Percentiles rank a stretch among this genome's conserved stretches.
These are phyloP conservation scores for Entamoeba invadens DNA, from an alignment of 208 protist genomes.

Conservation along the genomic window DNA sequence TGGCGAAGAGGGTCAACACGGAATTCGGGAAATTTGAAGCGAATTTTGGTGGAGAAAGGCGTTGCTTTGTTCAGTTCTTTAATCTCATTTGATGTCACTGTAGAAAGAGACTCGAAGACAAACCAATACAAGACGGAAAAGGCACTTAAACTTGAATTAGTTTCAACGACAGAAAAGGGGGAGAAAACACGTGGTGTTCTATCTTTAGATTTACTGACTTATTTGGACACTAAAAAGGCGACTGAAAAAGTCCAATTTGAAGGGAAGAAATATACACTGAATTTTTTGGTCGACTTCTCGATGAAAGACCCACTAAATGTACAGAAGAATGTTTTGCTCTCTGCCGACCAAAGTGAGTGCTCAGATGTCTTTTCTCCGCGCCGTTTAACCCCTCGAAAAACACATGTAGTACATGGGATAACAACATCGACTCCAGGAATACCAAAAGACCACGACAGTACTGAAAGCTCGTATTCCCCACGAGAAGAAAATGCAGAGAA, in stretches of 20 bases:
- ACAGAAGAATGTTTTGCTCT: background rate
- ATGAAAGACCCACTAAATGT: background rate
- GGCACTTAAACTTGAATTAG: background rate
- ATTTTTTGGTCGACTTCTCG: background rate
- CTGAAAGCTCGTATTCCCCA: background rate
- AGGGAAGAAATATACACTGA: background rate
- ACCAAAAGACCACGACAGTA: background rate
- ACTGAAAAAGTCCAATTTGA: background rate
- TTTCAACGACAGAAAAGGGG: background rate
- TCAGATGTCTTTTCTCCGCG: too few relatives aligned
- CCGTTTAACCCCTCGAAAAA: background rate
- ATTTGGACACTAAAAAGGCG: background rate
- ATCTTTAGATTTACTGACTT: background rate
- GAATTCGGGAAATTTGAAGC: background rate
- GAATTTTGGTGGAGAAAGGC: background rate
- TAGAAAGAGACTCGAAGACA: background rate
- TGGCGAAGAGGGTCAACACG: background rate
- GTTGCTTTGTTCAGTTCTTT: background rate
- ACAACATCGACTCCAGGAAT: background rate
- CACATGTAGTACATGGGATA: background rate
- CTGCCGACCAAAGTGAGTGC: too few relatives aligned
- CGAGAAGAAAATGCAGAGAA: background rate
- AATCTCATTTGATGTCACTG: background rate
- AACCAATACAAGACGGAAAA: background rate
- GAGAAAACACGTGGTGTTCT: background rate